phyloP scores from a whole-genome alignment of 257 asterid species.

The Echites panduratus region DNA sequence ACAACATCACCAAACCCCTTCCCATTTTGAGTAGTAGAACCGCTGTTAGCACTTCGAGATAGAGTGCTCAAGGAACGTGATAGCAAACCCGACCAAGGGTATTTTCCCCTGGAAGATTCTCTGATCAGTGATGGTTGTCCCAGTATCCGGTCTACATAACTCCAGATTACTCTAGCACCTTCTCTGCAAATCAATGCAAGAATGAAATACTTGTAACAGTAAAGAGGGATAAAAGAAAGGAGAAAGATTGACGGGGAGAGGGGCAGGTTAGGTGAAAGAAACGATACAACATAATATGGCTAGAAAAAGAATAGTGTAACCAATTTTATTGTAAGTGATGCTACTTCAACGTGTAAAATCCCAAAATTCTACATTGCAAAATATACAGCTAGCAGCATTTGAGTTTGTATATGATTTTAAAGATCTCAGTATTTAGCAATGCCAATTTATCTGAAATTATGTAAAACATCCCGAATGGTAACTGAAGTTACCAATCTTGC shows the following conservation, averaged over 20 bases:
- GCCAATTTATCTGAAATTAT: too few relatives aligned
- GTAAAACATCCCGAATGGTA: too few relatives aligned
- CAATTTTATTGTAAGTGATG: too few relatives aligned
- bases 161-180: conserved; percentile 93
- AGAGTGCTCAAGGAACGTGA: conserved; percentile 48
- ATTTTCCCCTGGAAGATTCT: conserved; percentile 92
- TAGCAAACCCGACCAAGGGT: conserved; percentile 88
- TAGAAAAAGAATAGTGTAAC: too few relatives aligned
- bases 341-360: too few relatives aligned
- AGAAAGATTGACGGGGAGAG: neutral
- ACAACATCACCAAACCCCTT: conserved; percentile 79
- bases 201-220: neutral
- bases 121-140: conserved; percentile 96
- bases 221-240: neutral
- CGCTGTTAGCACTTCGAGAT: conserved; percentile 37
- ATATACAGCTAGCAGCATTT: too few relatives aligned
- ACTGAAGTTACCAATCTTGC: too few relatives aligned
- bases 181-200: conserved; percentile 54
- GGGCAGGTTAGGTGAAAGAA: neutral
- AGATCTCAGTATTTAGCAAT: too few relatives aligned
- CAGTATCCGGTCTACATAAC: conserved; percentile 87
- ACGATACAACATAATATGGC: neutral
- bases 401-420: too few relatives aligned
- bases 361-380: too few relatives aligned
- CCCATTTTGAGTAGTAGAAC: conserved; percentile 35